Evolutionary conservation across 345 rosid genomes (phyloP), one percentile per base, ranked within the genome.

Genomic region (Salix purpurea): DNA sequence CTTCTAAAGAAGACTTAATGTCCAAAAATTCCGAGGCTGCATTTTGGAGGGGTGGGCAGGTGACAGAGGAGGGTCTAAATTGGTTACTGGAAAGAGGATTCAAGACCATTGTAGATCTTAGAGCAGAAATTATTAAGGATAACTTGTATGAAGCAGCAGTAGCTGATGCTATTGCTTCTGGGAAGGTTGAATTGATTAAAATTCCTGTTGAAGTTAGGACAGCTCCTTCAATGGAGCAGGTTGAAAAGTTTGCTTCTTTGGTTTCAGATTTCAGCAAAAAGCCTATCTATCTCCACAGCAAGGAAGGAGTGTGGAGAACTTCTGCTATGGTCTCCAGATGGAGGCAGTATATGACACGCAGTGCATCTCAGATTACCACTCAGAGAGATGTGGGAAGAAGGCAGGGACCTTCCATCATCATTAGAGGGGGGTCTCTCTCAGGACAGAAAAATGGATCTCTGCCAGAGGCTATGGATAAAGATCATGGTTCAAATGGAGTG

Each of bases 1-100:
- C 80, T 74, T 79, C 86, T 30, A 91, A 85, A 86, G 96, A 90
- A 36, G 92, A 86, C 26, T 36, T 12, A 28, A 83, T 64, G 24
- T 77, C 86, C 26, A 71, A 78, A 79, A 87, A 86, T 81, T 82
- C 90, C 39, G 92, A 90, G 84, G 83, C 89, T 73, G 92, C 96
- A n/a, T 95, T 93, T 86, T 95, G 93, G 89, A 89, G 72, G 82
- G 99, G 99, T 67, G 97, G 99, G 66, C 99, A 90, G 85, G 92
- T 93, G 30, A 89, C 99, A 1, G 89, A 89, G 54, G 99, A 95
- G 83, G 93, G 96, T 76, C 84, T 95, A 79, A 86, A 82, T 77
- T 95, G 99, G 97, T 86, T 95, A 34, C 62, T 95, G 37, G 91
- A 90, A 52, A 85, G 84, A 66, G 96, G 96, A 71, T 91, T 85